Percentiles rank a stretch among this genome's conserved stretches.
Evolutionary conservation across 2,329 filamentous ascomycete species (phyloP).

Genomic region (Aspergillus tamarii): DNA sequence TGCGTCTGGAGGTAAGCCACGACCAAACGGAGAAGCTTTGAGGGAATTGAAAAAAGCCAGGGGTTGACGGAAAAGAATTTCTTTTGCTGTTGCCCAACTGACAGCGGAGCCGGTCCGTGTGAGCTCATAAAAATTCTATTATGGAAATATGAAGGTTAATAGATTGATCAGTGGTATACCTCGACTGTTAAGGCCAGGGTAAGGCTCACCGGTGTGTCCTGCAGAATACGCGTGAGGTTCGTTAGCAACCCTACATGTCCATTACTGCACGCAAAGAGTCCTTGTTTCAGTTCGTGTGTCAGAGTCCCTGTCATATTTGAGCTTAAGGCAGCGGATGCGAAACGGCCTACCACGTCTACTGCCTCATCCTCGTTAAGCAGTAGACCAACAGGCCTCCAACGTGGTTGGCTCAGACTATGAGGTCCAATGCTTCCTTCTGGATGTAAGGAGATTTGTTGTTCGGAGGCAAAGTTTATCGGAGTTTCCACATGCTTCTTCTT

Average conservation of each 20-base stretch:
- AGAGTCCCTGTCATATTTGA: background rate
- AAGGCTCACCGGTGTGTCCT: conserved; percentile 10
- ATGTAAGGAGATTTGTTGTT: background rate
- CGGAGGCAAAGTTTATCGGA: background rate
- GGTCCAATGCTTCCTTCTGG: background rate
- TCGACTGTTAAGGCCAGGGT: background rate
- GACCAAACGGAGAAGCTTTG: conserved; percentile 3
- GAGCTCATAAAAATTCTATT: background rate
- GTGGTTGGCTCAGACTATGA: background rate
- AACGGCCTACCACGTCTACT: background rate
- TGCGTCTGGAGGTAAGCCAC: conserved; percentile 4
- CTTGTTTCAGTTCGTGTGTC: conserved; percentile 13
- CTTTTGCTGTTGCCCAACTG: conserved; percentile 8
- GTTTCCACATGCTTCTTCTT: background rate
- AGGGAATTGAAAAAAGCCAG: conserved; percentile 1
- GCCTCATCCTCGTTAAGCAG: background rate
- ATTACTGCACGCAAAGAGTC: conserved; percentile 10
- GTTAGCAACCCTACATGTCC: conserved; percentile 15
- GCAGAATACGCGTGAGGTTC: background rate
- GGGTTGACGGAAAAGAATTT: conserved; percentile 9
- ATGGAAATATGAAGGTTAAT: background rate
- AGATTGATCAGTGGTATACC: background rate
- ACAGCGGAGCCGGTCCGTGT: background rate
- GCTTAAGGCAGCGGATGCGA: background rate
- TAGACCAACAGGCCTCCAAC: background rate